Evolutionary conservation across 768 basidiomycete genomes (phyloP), one percentile per base, ranked within the genome.

Genomic region (Boletellus emodensis): DNA sequence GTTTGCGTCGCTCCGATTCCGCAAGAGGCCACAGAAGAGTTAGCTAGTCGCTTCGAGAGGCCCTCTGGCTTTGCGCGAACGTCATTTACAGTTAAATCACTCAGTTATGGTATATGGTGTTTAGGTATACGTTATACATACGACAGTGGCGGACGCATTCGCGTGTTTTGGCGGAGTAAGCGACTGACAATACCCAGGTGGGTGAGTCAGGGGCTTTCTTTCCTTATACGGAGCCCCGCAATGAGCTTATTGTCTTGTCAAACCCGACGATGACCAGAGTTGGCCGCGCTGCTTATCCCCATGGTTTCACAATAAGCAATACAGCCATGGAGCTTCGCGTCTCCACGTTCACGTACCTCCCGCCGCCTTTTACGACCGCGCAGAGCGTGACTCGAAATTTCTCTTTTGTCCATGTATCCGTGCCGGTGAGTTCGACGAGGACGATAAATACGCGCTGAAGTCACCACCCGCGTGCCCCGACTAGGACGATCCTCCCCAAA

Each of bases 241-340:
- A 38, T 12, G 32, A 32, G 53, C 7, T 42, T 63, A 65, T 65
- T 65, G 64, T 65, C 54, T 61, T 53, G 44, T 48, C 50, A 41
- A 60, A 55, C 49, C 5, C 48, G 10, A 47, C 8, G 26, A 40
- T 50, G 53, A 57, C 40, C 20, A 9, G 26, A n/a, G 7, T 51
- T 46, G 24, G 36, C n/a, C 34, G 47, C 40, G 44, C n/a, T 48
- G 32, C 51, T 35, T 40, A 56, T 65, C 54, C 20, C 64, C 60
- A 65, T 65, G 60, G 64, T 62, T 51, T 57, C 64, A 65, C 60
- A 65, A 65, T 65, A 66, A 49, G 36, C 53, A 33, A 33, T 45
- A 51, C 43, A 44, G 50, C 46, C 52, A n/a, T 36, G 35, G 30
- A 53, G 34, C 40, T 56, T 55, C 51, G 49, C 44, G 51, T 63